Evolutionary conservation across 305 asterid genomes (phyloP).

Genomic region (Solanum hybrid): DNA sequence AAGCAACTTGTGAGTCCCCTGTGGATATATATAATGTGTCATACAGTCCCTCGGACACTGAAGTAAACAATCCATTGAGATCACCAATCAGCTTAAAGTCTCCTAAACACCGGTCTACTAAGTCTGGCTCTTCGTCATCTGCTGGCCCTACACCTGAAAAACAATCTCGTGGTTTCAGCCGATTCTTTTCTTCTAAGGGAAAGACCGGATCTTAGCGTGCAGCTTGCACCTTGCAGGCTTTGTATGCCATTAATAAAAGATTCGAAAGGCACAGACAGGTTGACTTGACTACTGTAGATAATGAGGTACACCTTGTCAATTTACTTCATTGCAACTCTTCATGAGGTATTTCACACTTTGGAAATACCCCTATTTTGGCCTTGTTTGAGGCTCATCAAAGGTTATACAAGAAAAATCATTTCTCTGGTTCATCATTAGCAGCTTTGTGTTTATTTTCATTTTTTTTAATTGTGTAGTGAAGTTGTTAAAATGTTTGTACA

Average conservation of each 20-base stretch:
- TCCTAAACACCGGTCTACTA: constrained; percentile 51
- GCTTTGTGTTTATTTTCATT: background rate
- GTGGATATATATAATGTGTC: constrained; percentile 27
- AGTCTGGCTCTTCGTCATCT: constrained; percentile 61
- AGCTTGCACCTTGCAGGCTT: constrained; percentile 1
- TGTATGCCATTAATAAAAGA: constrained; percentile 1
- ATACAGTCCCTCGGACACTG: constrained; percentile 51
- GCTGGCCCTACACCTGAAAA: constrained; percentile 75
- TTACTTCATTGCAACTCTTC: background rate
- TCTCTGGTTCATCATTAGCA: background rate
- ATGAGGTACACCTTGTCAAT: background rate
- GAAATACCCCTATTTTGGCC: background rate
- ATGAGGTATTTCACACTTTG: background rate
- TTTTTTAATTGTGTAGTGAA: background rate
- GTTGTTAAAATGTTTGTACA: background rate
- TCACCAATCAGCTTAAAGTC: constrained; percentile 50
- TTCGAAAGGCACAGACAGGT: background rate
- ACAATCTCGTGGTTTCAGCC: constrained; percentile 68
- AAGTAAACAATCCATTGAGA: constrained; percentile 39
- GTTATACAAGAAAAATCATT: background rate
- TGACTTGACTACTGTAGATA: constrained; percentile 5
- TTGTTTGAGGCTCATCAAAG: background rate
- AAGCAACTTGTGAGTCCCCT: constrained; percentile 56
- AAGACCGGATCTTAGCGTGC: constrained; percentile 34
- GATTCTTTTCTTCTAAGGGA: constrained; percentile 81